Evolutionary conservation across 2,329 filamentous ascomycete species (phyloP), one percentile per base, ranked within the genome.

Genomic region (Nemania bipapillata): DNA sequence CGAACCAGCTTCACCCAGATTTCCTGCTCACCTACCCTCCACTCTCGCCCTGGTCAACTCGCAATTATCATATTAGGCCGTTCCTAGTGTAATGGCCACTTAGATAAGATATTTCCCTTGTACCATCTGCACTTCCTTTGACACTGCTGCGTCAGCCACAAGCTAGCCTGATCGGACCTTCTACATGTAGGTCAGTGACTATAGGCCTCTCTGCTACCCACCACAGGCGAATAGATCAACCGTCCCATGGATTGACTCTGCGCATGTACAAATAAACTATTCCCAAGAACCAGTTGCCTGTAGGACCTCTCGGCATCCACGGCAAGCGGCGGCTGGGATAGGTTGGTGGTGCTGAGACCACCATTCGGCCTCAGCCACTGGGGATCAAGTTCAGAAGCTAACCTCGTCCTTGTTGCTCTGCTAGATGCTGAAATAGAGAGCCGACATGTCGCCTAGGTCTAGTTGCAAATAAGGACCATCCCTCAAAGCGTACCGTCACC

Each of bases 191-290:
- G 53, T 24, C 57, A 49, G 28, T 49, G 58, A 50, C 17, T 50
- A 28, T 42, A 32, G 37, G 24, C 15, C 61, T 26, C 24, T 30
- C 26, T 37, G 37, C 47, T 54, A 28, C 52, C 60, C 64, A 63
- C 50, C 45, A 54, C 17, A 32, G 47, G 24, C 26, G 32, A 50
- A 65, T 32, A 49, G 56, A 57, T 65, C 49, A 60, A 40, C 40
- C 17, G 9, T n/a, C n/a, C 12, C 35, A 59, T 24, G 24, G 17
- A 58, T 26, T 45, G 58, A 52, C 55, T 37, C 35, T 57, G 63
- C 53, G 53, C 45, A 47, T 60, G 52, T 56, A 56, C 40, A n/a
- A 45, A 63, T 65, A 52, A 65, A 55, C 35, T 69, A 70, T 30
- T 59, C 50, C 57, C 35, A 55, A 47, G 42, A 52, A 54, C 37